Percentiles rank a stretch among this genome's conserved stretches.
These are phyloP conservation scores for Tolypocladium amazonense DNA, from an alignment of 2,329 filamentous ascomycete genomes.

Conservation along the genomic window DNA sequence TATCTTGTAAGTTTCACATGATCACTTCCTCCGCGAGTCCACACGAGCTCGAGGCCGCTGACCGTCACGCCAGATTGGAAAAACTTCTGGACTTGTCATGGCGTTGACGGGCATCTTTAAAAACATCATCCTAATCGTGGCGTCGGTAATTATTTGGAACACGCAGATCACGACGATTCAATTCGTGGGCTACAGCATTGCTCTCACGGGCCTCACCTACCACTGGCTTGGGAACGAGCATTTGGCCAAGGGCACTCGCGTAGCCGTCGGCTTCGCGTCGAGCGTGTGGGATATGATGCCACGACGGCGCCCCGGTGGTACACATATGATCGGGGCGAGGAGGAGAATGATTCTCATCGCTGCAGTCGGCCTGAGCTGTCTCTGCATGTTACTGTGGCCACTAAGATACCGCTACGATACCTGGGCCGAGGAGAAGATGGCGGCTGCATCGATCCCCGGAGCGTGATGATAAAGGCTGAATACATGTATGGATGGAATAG, in stretches of 20 bases:
- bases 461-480: not conserved
- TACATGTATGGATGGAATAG: not conserved
- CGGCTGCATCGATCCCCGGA: not conserved
- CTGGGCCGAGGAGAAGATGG: not conserved
- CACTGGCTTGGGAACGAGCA: conserved; percentile 34
- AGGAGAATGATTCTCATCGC: not conserved
- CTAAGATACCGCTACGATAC: not conserved
- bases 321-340: not conserved
- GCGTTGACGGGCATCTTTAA: conserved; percentile 81
- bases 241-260: conserved; percentile 6
- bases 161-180: conserved; percentile 62
- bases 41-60: conserved; percentile 4
- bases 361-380: not conserved
- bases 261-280: not conserved
- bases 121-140: conserved; percentile 70
- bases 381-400: not conserved
- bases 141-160: conserved; percentile 68
- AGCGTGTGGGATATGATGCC: not conserved
- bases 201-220: conserved; percentile 39
- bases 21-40: not conserved
- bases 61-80: conserved; percentile 56
- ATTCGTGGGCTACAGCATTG: conserved; percentile 67
- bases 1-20: conserved; percentile 54
- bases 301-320: not conserved
- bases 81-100: conserved; percentile 77